Conservation (phyloP, 2,329 filamentous ascomycete species). For the Sarocladium strictum region DNA sequence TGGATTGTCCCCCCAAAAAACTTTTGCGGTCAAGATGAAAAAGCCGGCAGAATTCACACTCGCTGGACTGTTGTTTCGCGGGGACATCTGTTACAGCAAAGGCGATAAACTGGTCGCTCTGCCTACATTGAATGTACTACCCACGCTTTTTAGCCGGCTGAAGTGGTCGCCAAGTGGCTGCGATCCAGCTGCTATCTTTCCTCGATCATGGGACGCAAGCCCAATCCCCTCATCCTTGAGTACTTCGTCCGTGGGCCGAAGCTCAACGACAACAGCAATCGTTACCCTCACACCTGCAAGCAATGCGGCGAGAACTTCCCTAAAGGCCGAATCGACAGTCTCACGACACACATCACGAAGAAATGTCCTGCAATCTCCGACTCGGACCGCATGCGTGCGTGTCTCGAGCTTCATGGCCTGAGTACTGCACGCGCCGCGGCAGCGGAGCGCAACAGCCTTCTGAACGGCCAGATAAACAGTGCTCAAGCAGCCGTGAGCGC, state of each 20-base stretch:
- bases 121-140: background rate
- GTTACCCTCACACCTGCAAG: slow-evolving; percentile 88
- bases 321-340: slow-evolving; percentile 79
- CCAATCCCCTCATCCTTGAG: slow-evolving; percentile 77
- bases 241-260: slow-evolving; percentile 86
- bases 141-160: background rate
- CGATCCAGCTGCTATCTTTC: slow-evolving; percentile 10
- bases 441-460: slow-evolving; percentile 18
- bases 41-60: slow-evolving; percentile 8
- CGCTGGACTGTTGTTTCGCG: background rate
- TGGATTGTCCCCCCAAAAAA: background rate
- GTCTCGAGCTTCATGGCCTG: slow-evolving; percentile 66
- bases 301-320: slow-evolving; percentile 83
- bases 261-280: slow-evolving; percentile 82
- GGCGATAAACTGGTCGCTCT: background rate
- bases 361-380: slow-evolving; percentile 76
- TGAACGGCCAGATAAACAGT: slow-evolving; percentile 21
- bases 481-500: slow-evolving; percentile 20
- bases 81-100: background rate
- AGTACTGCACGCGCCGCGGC: slow-evolving; percentile 38
- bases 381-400: slow-evolving; percentile 68
- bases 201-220: slow-evolving; percentile 69
- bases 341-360: slow-evolving; percentile 77
- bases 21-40: slow-evolving; percentile 7
- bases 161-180: background rate